Evolutionary conservation across 169 alveolate species (phyloP), one percentile per base, ranked within the genome.

Genomic region (Sarcocystis neurona): DNA sequence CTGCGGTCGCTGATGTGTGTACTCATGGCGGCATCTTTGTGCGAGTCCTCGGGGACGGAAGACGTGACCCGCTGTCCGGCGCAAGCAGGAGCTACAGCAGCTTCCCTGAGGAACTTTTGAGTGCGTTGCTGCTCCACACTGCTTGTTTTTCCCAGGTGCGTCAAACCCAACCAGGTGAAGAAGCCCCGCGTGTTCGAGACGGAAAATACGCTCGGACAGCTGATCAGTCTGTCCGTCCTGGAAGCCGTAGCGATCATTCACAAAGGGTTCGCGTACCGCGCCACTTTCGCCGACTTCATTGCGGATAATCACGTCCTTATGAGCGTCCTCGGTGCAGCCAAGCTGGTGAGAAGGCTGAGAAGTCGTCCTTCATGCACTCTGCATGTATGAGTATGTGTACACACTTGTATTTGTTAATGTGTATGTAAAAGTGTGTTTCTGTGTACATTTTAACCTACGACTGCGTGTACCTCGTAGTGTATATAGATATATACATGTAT

Each of bases 241-340:
- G 98, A 96, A 79, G 98, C 98, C 37, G 89, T 96, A n/a, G 97
- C 94, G 82, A 95, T 96, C 56, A 85, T 97, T 39, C 94, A 96
- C 89, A 90, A 94, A 66, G 98, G 98, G 27, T 96, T 93, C 82
- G 96, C 98, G 12, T 96, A 92, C 74, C 80, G 95, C 53, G 93
- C 90, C 20, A 68, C 94, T 34, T 90, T 90, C 74, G 93, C 86
- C 37, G 93, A 90, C 39, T 92, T 92, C 66, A 89, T 92, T 58
- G 48, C 41, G 32, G 93, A 92, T 43, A 87, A 90, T 68, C 58
- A 85, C 50, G 79, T 90, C 47, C 91, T 92, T 43, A 85, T 92
- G 93, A 90, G 80, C 37, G 70, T 92, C 43, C 77, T 92, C 53
- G 94, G 94, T 30, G 75, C n/a, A n/a, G 89, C 91, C 20, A 70